Conservation (phyloP, 441 rosid genomes). For the Euphorbia schlechtendalii region DNA sequence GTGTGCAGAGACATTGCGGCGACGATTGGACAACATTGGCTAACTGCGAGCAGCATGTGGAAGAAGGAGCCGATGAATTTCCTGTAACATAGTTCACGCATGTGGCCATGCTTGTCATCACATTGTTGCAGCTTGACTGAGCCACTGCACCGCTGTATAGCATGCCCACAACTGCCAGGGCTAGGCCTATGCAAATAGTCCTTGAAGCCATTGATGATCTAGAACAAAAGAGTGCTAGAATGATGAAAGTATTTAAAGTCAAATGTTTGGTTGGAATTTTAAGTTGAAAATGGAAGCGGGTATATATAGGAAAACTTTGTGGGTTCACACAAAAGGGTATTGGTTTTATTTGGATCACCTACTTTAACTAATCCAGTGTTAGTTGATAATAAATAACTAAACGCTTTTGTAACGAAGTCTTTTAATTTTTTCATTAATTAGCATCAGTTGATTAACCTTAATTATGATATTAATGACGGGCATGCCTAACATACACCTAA, state of each 20-base stretch:
- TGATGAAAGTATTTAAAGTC: conserved; percentile 9
- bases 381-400: too few relatives aligned
- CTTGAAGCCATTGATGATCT: conserved; percentile 31
- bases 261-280: conserved; percentile 20
- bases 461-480: too few relatives aligned
- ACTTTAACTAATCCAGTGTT: conserved; percentile 22
- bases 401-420: too few relatives aligned
- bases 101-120: conserved; percentile 26
- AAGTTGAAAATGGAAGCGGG: conserved; percentile 13
- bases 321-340: conserved; percentile 13
- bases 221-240: conserved; percentile 1
- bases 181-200: conserved; percentile 22
- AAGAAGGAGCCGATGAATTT: conserved; percentile 38
- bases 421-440: too few relatives aligned
- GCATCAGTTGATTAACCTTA: too few relatives aligned
- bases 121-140: conserved; percentile 28
- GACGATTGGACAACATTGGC: conserved; percentile 36
- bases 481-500: conserved; percentile 26
- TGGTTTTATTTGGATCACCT: conserved; percentile 31
- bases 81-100: conserved; percentile 43
- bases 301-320: conserved; percentile 19
- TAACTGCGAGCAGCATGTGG: conserved; percentile 39
- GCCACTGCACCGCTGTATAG: conserved; percentile 24
- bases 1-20: conserved; percentile 41
- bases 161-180: conserved; percentile 30